phyloP scores from a whole-genome alignment of 192 early-diverging fungal genomes.

The Linnemannia schmuckeri region DNA sequence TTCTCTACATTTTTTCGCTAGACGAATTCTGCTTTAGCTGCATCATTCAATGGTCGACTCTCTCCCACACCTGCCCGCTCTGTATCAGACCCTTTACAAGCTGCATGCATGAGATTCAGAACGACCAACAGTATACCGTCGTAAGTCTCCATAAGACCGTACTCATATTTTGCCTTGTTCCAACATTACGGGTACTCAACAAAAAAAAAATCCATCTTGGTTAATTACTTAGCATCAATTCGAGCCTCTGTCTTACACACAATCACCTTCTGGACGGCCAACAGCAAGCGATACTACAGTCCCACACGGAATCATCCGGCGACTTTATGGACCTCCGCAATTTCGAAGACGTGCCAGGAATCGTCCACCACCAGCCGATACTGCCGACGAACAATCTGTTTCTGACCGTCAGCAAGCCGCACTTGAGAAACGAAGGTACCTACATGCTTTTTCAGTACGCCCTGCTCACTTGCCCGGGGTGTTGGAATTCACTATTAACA shows the following conservation, averaged over 20 bases:
- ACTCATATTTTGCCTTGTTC: background rate
- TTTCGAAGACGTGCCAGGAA: constrained; percentile 9
- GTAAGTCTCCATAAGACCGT: background rate
- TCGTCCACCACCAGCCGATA: background rate
- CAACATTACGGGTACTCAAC: background rate
- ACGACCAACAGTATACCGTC: constrained; percentile 15
- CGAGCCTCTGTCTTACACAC: constrained; percentile 13
- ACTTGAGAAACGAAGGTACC: constrained; percentile 33
- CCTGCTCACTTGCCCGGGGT: background rate
- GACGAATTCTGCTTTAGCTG: constrained; percentile 43
- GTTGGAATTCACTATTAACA: background rate
- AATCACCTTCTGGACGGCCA: background rate
- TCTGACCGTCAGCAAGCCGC: constrained; percentile 16
- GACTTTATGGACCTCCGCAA: constrained; percentile 32
- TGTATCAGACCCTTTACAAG: constrained; percentile 20
- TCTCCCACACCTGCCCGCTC: constrained; percentile 37
- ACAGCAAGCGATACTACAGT: background rate
- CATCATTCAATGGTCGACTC: constrained; percentile 38
- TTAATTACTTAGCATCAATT: constrained; percentile 19
- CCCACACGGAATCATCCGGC: constrained; percentile 32
- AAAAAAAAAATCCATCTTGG: background rate
- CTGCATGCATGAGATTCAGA: constrained; percentile 28
- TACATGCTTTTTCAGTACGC: background rate
- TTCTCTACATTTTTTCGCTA: background rate
- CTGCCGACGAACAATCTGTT: constrained; percentile 9